phyloP scores from a whole-genome alignment of 1,284 basidiomycete species.

The Sporisorium scitamineum region DNA sequence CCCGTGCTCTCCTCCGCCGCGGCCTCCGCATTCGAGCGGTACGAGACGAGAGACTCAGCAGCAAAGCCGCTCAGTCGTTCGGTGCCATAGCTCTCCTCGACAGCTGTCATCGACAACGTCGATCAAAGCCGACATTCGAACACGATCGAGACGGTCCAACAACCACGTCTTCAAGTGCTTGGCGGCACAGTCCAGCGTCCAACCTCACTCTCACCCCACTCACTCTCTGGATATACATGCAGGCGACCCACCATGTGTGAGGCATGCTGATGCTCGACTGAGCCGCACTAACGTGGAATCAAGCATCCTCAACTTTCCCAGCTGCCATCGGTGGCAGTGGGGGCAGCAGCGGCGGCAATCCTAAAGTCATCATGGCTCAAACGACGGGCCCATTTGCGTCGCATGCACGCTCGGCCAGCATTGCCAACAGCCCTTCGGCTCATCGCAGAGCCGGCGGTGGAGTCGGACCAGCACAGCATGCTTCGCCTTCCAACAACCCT shows the following conservation, averaged over 20 bases:
- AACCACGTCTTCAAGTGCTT: not conserved
- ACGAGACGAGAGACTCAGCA: not conserved
- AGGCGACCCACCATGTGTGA: not conserved
- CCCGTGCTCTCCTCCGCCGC: slow-evolving; percentile 3
- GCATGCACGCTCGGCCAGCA: slow-evolving; percentile 19
- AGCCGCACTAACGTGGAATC: slow-evolving; percentile 19
- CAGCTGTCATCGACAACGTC: not conserved
- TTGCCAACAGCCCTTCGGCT: slow-evolving; percentile 16
- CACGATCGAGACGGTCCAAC: not conserved
- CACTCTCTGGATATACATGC: not conserved
- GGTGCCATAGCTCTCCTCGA: too few species aligned
- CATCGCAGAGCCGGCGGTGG: slow-evolving; percentile 22
- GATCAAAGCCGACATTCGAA: not conserved
- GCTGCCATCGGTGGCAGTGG: not conserved
- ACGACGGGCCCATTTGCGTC: slow-evolving; percentile 14
- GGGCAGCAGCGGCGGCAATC: slow-evolving; percentile 6
- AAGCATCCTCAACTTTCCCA: not conserved
- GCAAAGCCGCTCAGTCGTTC: not conserved
- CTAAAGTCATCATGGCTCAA: slow-evolving; percentile 12
- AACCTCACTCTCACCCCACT: not conserved
- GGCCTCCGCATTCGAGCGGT: slow-evolving; percentile 2
- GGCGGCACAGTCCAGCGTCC: not conserved
- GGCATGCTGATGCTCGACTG: slow-evolving; percentile 5
- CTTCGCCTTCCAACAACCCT: slow-evolving; percentile 16
- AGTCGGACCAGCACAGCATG: slow-evolving; percentile 20